phyloP scores from a whole-genome alignment of 495 filamentous ascomycete species.

The Letharia lupina region DNA sequence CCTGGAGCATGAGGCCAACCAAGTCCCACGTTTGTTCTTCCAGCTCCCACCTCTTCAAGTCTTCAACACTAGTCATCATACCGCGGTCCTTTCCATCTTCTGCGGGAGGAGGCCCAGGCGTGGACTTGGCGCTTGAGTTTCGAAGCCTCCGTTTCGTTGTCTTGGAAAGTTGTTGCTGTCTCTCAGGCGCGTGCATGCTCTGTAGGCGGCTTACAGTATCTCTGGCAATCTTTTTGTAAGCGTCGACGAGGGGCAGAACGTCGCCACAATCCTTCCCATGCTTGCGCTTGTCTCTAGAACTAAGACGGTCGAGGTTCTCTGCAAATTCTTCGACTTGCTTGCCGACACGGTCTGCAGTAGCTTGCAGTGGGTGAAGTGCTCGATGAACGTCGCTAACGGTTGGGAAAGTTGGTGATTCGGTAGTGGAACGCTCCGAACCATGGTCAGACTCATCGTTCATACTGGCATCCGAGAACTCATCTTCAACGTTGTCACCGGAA shows the following conservation, averaged over 20 bases:
- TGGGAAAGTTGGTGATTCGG: constrained; percentile 34
- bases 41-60: constrained; percentile 54
- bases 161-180: constrained; percentile 26
- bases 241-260: constrained; percentile 28
- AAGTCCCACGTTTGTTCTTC: constrained; percentile 88
- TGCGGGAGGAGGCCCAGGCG: background rate
- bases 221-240: constrained; percentile 30
- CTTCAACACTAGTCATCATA: constrained; percentile 34
- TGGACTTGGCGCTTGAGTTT: constrained; percentile 18
- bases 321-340: constrained; percentile 59
- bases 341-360: constrained; percentile 52
- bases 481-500: constrained; percentile 15
- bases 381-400: constrained; percentile 43
- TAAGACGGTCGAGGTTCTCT: constrained; percentile 54
- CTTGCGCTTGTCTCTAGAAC: constrained; percentile 7
- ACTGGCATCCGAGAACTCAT: constrained; percentile 18
- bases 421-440: constrained; percentile 7
- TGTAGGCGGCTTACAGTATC: constrained; percentile 30
- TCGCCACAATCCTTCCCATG: constrained; percentile 15
- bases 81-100: constrained; percentile 5
- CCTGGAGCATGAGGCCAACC: constrained; percentile 53
- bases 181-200: constrained; percentile 29
- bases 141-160: constrained; percentile 19
- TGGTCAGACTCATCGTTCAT: constrained; percentile 17
- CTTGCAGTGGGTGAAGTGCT: constrained; percentile 47